Conservation (phyloP, 176 grass and related monocot genomes). For the Hordeum vulgare region DNA sequence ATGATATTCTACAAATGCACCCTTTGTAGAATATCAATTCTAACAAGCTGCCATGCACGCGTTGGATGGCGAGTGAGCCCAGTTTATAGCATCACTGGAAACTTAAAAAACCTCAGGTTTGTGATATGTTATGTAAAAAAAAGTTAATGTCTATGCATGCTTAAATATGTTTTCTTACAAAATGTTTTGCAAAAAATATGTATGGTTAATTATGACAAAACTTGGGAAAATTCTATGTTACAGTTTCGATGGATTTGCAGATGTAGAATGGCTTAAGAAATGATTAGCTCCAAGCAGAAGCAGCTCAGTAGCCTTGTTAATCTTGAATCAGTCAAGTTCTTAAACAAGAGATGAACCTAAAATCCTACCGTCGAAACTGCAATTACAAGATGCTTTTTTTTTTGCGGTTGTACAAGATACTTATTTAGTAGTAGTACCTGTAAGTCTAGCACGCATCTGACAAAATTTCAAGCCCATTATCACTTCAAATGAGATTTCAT, state of each 20-base stretch:
- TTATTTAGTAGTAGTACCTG: too few species aligned
- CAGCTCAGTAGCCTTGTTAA: neutral
- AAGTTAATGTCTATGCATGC: neutral
- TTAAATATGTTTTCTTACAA: neutral
- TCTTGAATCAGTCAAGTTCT: neutral
- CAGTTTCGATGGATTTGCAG: neutral
- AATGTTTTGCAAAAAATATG: neutral
- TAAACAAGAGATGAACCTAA: neutral
- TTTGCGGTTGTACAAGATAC: too few species aligned
- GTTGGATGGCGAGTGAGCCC: neutral
- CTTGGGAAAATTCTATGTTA: neutral
- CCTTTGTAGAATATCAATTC: neutral
- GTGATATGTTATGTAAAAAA: neutral
- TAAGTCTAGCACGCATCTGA: too few species aligned
- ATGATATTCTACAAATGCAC: neutral
- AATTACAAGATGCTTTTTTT: neutral
- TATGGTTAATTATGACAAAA: neutral
- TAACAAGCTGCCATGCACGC: neutral
- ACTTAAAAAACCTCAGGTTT: neutral
- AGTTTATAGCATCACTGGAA: neutral
- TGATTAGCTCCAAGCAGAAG: neutral
- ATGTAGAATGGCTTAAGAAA: conserved; percentile 5
- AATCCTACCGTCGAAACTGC: neutral
- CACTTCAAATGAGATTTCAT: too few species aligned
- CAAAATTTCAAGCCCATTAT: too few species aligned